These are phyloP conservation scores for Kurtzmaniella fragi DNA, from an alignment of 805 yeast genomes.

Conservation along the genomic window DNA sequence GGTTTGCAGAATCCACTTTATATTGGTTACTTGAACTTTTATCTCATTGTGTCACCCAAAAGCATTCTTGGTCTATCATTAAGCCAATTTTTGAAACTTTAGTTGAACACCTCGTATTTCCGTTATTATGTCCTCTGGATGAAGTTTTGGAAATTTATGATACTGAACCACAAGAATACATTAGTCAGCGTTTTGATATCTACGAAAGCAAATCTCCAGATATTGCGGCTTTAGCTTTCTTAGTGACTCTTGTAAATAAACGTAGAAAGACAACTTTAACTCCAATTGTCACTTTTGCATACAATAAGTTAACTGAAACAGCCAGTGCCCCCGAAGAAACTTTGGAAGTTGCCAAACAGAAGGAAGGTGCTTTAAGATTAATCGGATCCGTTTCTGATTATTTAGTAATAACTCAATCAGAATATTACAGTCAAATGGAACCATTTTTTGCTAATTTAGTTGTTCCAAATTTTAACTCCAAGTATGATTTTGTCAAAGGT, in stretches of 20 bases:
- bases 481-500: constrained; percentile 66
- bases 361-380: constrained; percentile 77
- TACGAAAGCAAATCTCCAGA: constrained; percentile 62
- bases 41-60: constrained; percentile 50
- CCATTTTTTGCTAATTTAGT: constrained; percentile 57
- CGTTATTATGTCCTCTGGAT: constrained; percentile 66
- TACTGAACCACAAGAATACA: constrained; percentile 83
- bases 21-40: constrained; percentile 54
- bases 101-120: constrained; percentile 68
- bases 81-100: constrained; percentile 62
- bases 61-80: constrained; percentile 59
- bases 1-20: constrained; percentile 66
- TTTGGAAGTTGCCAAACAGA: constrained; percentile 50
- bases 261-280: constrained; percentile 56
- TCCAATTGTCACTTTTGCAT: constrained; percentile 57
- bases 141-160: constrained; percentile 71
- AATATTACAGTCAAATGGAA: constrained; percentile 59
- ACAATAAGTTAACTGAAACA: constrained; percentile 26
- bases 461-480: constrained; percentile 65
- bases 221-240: constrained; percentile 68
- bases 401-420: constrained; percentile 50
- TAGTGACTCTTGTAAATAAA: constrained; percentile 67
- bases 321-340: constrained; percentile 22
- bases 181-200: constrained; percentile 56
- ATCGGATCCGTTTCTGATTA: constrained; percentile 68